Conservation (phyloP, 352 stramenopile species). For the Globisporangium barbulae region DNA sequence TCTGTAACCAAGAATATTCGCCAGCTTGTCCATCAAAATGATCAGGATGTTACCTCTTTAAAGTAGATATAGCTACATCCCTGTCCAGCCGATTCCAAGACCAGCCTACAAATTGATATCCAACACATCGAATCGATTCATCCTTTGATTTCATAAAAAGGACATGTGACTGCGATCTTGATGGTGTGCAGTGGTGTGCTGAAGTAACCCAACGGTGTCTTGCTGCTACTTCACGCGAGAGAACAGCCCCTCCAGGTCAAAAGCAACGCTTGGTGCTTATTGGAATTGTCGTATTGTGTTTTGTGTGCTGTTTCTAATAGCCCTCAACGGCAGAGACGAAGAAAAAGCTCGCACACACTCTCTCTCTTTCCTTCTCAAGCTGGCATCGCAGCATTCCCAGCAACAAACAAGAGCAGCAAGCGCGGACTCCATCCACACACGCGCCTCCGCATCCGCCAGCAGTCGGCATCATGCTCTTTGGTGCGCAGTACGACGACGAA, state of each 20-base stretch:
- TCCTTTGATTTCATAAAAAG: not conserved
- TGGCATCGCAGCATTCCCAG: not conserved
- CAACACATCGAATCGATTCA: too few species aligned
- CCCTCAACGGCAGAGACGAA: constrained; percentile 5
- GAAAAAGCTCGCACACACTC: not conserved
- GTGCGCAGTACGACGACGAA: constrained; percentile 51
- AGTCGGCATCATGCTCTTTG: constrained; percentile 39
- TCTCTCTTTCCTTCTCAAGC: not conserved
- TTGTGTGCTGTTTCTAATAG: too few species aligned
- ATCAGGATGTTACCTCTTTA: too few species aligned
- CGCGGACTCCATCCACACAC: not conserved
- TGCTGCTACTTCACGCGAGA: not conserved
- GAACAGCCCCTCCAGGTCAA: not conserved
- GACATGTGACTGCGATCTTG: not conserved
- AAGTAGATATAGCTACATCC: too few species aligned
- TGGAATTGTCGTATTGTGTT: too few species aligned
- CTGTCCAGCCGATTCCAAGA: not conserved
- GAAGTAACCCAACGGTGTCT: not conserved
- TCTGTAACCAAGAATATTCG: too few species aligned
- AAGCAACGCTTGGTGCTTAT: not conserved
- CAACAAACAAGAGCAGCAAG: not conserved
- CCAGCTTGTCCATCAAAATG: too few species aligned
- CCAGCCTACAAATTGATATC: not conserved
- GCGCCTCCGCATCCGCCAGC: not conserved
- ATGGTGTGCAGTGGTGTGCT: not conserved